These are phyloP conservation scores for Actinomortierella wolfii DNA, from an alignment of 371 early-diverging fungal species.

Conservation along the genomic window DNA sequence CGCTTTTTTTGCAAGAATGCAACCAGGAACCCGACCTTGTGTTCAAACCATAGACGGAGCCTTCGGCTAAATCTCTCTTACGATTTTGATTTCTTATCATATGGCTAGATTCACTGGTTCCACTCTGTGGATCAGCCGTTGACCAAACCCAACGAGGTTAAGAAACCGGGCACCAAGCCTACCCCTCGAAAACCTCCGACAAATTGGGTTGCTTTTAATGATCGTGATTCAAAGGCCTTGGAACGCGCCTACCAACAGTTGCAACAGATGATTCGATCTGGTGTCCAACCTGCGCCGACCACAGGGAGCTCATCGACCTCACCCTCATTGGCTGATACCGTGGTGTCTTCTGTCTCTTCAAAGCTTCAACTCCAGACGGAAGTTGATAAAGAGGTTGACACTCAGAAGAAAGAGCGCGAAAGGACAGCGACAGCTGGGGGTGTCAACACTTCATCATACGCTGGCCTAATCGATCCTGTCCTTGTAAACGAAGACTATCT, in stretches of 20 bases:
- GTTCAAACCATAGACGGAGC: neutral
- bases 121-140: slow-evolving; percentile 42
- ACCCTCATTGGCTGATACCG: neutral
- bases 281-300: too few relatives aligned
- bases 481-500: slow-evolving; percentile 78
- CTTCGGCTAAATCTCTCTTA: too few relatives aligned
- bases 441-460: too few relatives aligned
- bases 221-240: slow-evolving; percentile 60
- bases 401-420: too few relatives aligned
- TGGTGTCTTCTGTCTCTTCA: neutral
- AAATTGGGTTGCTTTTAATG: slow-evolving; percentile 64
- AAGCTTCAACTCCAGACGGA: slow-evolving; percentile 1
- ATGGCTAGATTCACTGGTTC: slow-evolving; percentile 40
- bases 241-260: slow-evolving; percentile 54
- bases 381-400: too few relatives aligned
- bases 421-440: too few relatives aligned
- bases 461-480: slow-evolving; percentile 11
- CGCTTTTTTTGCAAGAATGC: too few relatives aligned
- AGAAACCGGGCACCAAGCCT: slow-evolving; percentile 17
- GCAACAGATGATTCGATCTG: too few relatives aligned
- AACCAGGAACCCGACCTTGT: too few relatives aligned
- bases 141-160: slow-evolving; percentile 36
- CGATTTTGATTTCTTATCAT: too few relatives aligned
- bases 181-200: slow-evolving; percentile 45
- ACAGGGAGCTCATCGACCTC: too few relatives aligned